A percentile compares a stretch with the other conserved stretches of the same genome.
These are phyloP conservation scores for Aspergillus saccharolyticus DNA, from an alignment of 495 filamentous ascomycete species.

Conservation along the genomic window DNA sequence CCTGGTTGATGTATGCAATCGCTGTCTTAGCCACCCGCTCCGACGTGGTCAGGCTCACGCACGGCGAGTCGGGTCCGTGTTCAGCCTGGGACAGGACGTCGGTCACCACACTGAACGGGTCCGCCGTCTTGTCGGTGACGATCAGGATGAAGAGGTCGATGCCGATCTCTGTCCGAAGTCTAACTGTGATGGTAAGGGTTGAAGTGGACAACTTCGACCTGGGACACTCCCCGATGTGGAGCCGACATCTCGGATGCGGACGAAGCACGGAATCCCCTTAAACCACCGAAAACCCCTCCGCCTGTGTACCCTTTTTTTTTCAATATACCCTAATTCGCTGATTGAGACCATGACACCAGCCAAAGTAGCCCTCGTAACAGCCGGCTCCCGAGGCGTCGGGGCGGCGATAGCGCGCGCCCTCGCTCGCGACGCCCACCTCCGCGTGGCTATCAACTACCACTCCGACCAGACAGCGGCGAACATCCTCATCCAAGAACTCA, in stretches of 20 bases:
- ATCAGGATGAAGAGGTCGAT: constrained; percentile 52
- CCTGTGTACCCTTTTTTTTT: no score
- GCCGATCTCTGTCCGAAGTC: constrained; percentile 33
- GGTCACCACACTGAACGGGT: constrained; percentile 47
- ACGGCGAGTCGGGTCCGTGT: constrained; percentile 49
- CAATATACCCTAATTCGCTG: no score
- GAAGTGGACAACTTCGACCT: neutral
- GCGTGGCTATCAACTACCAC: neutral
- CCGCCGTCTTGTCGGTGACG: constrained; percentile 44
- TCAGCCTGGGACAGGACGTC: constrained; percentile 50
- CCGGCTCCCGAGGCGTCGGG: neutral
- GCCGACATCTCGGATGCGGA: neutral
- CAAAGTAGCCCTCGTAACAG: constrained; percentile 3
- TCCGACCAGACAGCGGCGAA: neutral
- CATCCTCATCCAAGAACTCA: neutral
- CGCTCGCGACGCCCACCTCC: neutral
- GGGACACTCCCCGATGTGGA: neutral
- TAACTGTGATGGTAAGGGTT: neutral
- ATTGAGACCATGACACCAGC: neutral
- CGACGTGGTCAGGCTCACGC: constrained; percentile 45
- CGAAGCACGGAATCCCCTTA: neutral
- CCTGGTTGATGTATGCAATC: constrained; percentile 33
- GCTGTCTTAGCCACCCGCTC: constrained; percentile 36
- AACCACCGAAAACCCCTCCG: neutral
- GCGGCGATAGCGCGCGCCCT: neutral